Base-by-base conservation (phyloP, 129 eudicot genomes). In the Tanacetum coccineum region DNA sequence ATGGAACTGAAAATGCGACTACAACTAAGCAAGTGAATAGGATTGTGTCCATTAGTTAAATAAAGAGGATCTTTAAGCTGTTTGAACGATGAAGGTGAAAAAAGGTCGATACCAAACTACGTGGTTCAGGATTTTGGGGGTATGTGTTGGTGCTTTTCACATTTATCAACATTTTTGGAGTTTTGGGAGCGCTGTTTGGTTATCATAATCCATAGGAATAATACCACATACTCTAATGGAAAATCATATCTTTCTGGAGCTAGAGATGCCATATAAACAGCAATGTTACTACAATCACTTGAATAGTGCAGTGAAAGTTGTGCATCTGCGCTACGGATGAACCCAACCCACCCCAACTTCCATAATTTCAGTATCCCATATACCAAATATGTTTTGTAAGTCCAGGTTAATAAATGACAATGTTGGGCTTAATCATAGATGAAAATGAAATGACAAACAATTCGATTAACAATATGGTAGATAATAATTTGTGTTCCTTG, bases 21-120 rank as follows among this genome's bases (percentile, higher is more conserved):
- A 84, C 6, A 32, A 82, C 68, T 78, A 87, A 87, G 79, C 67
- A 87, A 30, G 84, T 15, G 66, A 87, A 80, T 9, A 87, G 76
- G 3, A 67, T 9, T 7, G 68, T 30, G 50, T 90, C 97, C 6
- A 82, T 15, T 3, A 86, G n/a, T n/a, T n/a, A n/a, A n/a, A 32
- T 32, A 32, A 32, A 32, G 39, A 32, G 39, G 39, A 32, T 32
- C 39, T 32, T 32, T 66, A 2, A 11, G 4, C 3, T 48, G 21
- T 17, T 17, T 11, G 18, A 15, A 48, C 6, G 5, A n/a, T n/a
- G n/a, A n/a, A n/a, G n/a, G n/a, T n/a, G n/a, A n/a, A n/a, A n/a
- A n/a, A n/a, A n/a, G n/a, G n/a, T n/a, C n/a, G n/a, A n/a, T n/a
- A n/a, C n/a, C n/a, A n/a, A n/a, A n/a, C n/a, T n/a, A n/a, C n/a